Conservation (phyloP, 148 eudicot species). For the Drosera capensis region DNA sequence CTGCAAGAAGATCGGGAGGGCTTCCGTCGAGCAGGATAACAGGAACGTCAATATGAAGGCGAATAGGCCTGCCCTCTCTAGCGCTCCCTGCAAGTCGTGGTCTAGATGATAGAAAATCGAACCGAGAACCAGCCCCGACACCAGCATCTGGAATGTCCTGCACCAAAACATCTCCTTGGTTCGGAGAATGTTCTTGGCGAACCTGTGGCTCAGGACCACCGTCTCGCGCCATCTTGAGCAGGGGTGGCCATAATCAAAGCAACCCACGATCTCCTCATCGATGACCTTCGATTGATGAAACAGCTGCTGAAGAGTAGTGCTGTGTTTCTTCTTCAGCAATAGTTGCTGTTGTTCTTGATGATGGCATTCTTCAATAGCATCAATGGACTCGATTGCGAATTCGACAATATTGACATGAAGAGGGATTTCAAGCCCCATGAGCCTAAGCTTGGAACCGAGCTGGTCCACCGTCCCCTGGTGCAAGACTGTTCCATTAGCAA, state of each 20-base stretch:
- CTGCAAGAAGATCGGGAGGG: slow-evolving; percentile 83
- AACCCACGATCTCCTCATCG: slow-evolving; percentile 30
- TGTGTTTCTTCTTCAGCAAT: slow-evolving; percentile 5
- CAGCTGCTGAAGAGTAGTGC: slow-evolving; percentile 63
- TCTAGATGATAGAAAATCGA: slow-evolving; percentile 68
- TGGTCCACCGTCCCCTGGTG: slow-evolving; percentile 70
- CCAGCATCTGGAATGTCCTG: slow-evolving; percentile 63
- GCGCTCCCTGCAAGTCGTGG: slow-evolving; percentile 53
- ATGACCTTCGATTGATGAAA: slow-evolving; percentile 79
- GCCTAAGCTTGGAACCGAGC: slow-evolving; percentile 28
- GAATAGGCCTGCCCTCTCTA: slow-evolving; percentile 79
- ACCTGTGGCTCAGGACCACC: slow-evolving; percentile 55
- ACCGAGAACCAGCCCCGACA: slow-evolving; percentile 67
- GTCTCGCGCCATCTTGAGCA: slow-evolving; percentile 56
- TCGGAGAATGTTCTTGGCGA: slow-evolving; percentile 59
- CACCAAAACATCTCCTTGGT: slow-evolving; percentile 82
- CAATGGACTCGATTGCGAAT: slow-evolving; percentile 81
- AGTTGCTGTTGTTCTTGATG: slow-evolving; percentile 8
- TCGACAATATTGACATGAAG: slow-evolving; percentile 62
- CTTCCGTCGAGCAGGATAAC: slow-evolving; percentile 72
- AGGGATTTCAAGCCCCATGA: slow-evolving; percentile 55
- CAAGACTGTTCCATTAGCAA: slow-evolving; percentile 68
- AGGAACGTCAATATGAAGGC: slow-evolving; percentile 84
- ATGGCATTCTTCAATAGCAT: slow-evolving; percentile 24
- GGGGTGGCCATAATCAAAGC: slow-evolving; percentile 18